A percentile compares a stretch with the other conserved stretches of the same genome.
These are phyloP conservation scores for Rhodotorula sphaerocarpa DNA, from an alignment of 768 basidiomycete species.

Conservation along the genomic window DNA sequence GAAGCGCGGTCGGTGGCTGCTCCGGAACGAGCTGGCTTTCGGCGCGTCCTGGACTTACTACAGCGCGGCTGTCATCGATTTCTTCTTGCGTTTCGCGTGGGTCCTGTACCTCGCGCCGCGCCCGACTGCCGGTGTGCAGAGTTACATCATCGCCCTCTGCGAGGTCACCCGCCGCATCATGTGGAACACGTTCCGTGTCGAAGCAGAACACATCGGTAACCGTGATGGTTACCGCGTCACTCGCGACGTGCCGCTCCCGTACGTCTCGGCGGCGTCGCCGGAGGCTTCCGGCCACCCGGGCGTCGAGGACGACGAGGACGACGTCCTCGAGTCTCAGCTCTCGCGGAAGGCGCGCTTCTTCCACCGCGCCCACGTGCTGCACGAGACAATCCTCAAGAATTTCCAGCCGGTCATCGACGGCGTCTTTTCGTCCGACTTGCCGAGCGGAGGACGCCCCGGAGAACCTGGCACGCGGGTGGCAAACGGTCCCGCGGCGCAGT, in stretches of 20 bases:
- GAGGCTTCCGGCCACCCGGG: constrained; percentile 3
- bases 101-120: constrained; percentile 60
- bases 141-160: constrained; percentile 60
- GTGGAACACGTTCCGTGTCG: constrained; percentile 68
- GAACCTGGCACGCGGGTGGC: too few species aligned
- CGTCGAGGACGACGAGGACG: constrained; percentile 6
- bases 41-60: constrained; percentile 54
- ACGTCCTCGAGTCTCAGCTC: background rate
- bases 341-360: constrained; percentile 7
- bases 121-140: constrained; percentile 47
- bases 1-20: constrained; percentile 51
- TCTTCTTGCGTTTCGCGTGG: constrained; percentile 73
- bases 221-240: constrained; percentile 80
- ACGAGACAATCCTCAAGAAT: constrained; percentile 10
- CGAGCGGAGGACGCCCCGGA: background rate
- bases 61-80: constrained; percentile 68
- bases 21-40: constrained; percentile 62
- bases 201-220: constrained; percentile 49
- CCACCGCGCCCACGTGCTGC: constrained; percentile 5
- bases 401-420: constrained; percentile 8
- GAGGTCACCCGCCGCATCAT: constrained; percentile 74
- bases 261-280: constrained; percentile 41
- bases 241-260: constrained; percentile 75
- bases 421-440: background rate
- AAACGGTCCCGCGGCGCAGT: too few species aligned